Evolutionary conservation across 1,284 basidiomycete genomes (phyloP), one percentile per base, ranked within the genome.

Genomic region (Mycena citricolor): DNA sequence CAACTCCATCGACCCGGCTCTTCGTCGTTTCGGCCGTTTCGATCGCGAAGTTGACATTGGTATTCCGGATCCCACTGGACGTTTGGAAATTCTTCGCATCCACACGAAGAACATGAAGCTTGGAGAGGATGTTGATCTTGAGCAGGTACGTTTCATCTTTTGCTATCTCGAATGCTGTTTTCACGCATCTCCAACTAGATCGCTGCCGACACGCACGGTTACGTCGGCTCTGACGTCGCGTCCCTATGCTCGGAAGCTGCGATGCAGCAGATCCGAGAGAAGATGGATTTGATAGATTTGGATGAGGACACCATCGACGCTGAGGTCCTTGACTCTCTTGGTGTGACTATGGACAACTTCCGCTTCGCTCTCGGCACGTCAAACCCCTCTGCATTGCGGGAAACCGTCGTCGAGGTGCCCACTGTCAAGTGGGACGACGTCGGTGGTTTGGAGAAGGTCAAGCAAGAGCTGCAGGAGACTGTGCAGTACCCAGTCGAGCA

Each of bases 21-120:
- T 99, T 30, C 86, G 95, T 64, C 93, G 95, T 49, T 98, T 98
- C 69, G 95, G 95, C 65, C 92, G 97, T 45, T 99, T 99, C 70
- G 97, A 99, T 71, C 90, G 95, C 63, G 97, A 99, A 73, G 90
- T 99, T 54, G 95, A 99, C 71, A 99, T 99, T 56, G 93, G 97
- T 64, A 98, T 99, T 57, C 97, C 95, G 42, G 95, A 99, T 68
- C 94, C 95, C 0, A 98, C 94, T 49, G 94, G 95, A 46, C 95
- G 97, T 68, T 82, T 98, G 33, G 95, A 99, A 68, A 98, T 99
- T 59, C 83, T 99, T 51, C 90, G 95, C 52, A 99, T 99, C 55
- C 95, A 98, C 76, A 99, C 97, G 47, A 99, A 98, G 85, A 99
- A 99, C 77, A 99, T 99, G 95, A 99, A 98, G 72, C 78, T 99